phyloP scores from a whole-genome alignment of 2,329 filamentous ascomycete genomes.

The Colletotrichum magnum region DNA sequence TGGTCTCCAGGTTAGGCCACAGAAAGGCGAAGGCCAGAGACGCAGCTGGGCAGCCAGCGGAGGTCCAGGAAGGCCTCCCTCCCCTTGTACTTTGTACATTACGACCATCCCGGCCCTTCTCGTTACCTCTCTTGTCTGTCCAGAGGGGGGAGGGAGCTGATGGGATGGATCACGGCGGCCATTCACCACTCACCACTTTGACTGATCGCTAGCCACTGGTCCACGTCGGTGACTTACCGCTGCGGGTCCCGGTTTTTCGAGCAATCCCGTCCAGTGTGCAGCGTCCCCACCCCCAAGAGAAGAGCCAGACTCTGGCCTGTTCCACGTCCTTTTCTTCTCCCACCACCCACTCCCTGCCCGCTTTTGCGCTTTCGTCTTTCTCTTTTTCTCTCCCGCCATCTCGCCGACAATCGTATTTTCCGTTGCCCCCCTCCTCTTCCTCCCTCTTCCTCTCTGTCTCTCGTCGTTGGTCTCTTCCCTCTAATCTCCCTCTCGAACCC shows the following conservation, averaged over 20 bases:
- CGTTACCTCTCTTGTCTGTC: not conserved
- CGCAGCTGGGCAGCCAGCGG: not conserved
- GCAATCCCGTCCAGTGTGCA: slow-evolving; percentile 1
- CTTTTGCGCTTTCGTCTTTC: slow-evolving; percentile 47
- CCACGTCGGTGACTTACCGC: slow-evolving; percentile 31
- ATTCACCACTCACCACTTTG: slow-evolving; percentile 23
- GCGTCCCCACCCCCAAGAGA: slow-evolving; percentile 32
- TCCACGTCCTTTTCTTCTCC: slow-evolving; percentile 46
- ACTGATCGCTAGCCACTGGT: slow-evolving; percentile 26
- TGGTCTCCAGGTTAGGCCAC: slow-evolving; percentile 41
- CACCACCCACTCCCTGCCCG: slow-evolving; percentile 47
- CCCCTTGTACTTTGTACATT: slow-evolving; percentile 3
- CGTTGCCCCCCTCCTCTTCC: slow-evolving; percentile 43
- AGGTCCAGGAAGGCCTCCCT: not conserved
- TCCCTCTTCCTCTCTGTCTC: slow-evolving; percentile 10
- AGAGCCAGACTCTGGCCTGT: slow-evolving; percentile 40
- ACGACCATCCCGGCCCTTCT: not conserved
- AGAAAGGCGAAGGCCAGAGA: not conserved
- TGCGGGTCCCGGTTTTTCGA: slow-evolving; percentile 39
- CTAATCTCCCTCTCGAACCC: slow-evolving; percentile 36
- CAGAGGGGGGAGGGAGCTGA: not conserved
- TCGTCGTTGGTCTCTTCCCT: slow-evolving; percentile 40
- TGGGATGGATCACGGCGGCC: slow-evolving; percentile 8
- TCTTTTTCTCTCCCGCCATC: slow-evolving; percentile 47
- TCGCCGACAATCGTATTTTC: slow-evolving; percentile 47